A percentile compares a stretch with the other conserved stretches of the same genome.
Evolutionary conservation across 176 grass and related monocot genomes (phyloP).

Genomic region (Elaeis guineensis): DNA sequence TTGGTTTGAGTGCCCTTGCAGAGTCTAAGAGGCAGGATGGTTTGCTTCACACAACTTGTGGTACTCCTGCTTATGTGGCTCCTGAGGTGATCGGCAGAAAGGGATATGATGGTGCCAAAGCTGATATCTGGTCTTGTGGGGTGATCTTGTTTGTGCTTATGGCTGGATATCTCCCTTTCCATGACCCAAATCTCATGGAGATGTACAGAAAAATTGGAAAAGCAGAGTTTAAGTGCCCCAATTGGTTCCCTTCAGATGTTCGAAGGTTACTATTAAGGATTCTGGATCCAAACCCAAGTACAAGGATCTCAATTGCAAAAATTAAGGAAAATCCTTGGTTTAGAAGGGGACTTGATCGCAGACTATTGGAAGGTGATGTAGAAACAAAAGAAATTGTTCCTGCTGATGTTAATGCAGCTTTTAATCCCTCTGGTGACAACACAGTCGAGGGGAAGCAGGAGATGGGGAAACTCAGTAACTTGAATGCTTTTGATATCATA

Average conservation of each 20-base stretch:
- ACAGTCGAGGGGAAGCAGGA: too few relatives aligned
- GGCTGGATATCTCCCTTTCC: constrained; percentile 1
- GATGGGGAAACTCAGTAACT: too few relatives aligned
- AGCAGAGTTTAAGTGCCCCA: neutral
- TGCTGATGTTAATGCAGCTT: too few relatives aligned
- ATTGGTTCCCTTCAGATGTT: neutral
- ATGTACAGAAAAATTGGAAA: neutral
- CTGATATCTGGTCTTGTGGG: constrained; percentile 4
- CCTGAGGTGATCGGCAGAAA: constrained; percentile 3
- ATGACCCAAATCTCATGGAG: neutral
- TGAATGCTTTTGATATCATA: too few relatives aligned
- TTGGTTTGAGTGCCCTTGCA: constrained; percentile 3
- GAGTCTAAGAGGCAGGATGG: neutral
- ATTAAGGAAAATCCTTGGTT: constrained; percentile 2
- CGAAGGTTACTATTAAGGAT: neutral
- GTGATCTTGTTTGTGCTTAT: neutral
- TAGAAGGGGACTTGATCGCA: neutral
- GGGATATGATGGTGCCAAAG: constrained; percentile 2
- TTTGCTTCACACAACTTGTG: neutral
- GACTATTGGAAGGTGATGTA: neutral
- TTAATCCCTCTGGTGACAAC: too few relatives aligned
- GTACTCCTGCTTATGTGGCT: constrained; percentile 6
- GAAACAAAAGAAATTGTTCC: neutral
- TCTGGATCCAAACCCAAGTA: neutral
- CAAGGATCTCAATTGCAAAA: neutral